These are phyloP conservation scores for Lojkania enalia DNA, from an alignment of 2,329 filamentous ascomycete genomes.

Conservation along the genomic window DNA sequence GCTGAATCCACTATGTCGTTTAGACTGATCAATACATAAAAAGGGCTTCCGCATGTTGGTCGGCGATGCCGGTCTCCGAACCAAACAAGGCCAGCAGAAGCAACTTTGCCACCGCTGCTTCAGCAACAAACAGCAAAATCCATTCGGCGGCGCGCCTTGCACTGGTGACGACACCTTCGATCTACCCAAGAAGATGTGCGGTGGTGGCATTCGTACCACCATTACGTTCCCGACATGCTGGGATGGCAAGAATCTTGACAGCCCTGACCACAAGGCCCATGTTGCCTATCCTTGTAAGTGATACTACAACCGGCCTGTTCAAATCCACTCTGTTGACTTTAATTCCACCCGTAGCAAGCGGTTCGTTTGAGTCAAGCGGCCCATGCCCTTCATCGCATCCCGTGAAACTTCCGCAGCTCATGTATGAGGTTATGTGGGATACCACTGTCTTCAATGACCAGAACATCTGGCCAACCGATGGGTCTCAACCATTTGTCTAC, in stretches of 20 bases:
- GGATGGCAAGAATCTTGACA: constrained; percentile 56
- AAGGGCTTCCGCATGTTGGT: constrained; percentile 34
- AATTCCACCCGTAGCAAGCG: constrained; percentile 12
- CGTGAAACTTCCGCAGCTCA: constrained; percentile 51
- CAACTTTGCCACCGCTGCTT: constrained; percentile 53
- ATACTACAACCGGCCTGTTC: no score
- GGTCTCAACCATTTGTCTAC: constrained; percentile 31
- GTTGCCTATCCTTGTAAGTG: constrained; percentile 42
- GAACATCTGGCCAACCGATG: constrained; percentile 26
- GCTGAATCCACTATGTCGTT: neutral
- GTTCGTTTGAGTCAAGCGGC: constrained; percentile 26
- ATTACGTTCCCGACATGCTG: constrained; percentile 55
- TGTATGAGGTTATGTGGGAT: constrained; percentile 54
- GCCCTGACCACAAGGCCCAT: constrained; percentile 59
- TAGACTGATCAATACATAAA: neutral
- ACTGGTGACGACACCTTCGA: constrained; percentile 32
- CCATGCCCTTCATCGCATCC: constrained; percentile 48
- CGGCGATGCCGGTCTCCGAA: constrained; percentile 25
- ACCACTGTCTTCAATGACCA: constrained; percentile 35
- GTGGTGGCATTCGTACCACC: constrained; percentile 52
- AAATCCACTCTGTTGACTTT: no score
- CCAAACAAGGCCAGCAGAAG: constrained; percentile 24
- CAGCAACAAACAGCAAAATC: constrained; percentile 46
- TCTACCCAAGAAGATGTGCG: constrained; percentile 28
- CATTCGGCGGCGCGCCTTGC: constrained; percentile 45